phyloP scores from a whole-genome alignment of 495 filamentous ascomycete species.

The Xylaria sp. region DNA sequence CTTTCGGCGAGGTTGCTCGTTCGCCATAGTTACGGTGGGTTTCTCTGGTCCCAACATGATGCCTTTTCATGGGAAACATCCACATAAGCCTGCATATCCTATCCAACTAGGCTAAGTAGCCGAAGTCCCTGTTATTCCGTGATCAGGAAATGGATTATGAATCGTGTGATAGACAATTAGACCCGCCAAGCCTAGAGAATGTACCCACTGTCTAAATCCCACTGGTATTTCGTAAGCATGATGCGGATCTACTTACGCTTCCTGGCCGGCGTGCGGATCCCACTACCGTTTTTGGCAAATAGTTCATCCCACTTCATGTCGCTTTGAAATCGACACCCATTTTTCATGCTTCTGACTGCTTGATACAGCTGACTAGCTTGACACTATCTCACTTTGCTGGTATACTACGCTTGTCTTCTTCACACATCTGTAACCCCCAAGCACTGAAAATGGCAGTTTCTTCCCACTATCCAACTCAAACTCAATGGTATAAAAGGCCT shows the following conservation, averaged over 20 bases:
- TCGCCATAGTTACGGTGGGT: not conserved
- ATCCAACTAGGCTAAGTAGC: not conserved
- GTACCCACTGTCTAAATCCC: not conserved
- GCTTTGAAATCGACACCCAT: slow-evolving; percentile 10
- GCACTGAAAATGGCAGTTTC: not conserved
- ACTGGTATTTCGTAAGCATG: slow-evolving; percentile 26
- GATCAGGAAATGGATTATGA: not conserved
- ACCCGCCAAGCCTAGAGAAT: not conserved
- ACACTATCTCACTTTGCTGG: too few species aligned
- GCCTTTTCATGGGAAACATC: not conserved
- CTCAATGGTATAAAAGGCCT: slow-evolving; percentile 14
- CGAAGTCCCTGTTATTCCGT: not conserved
- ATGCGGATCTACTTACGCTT: slow-evolving; percentile 30
- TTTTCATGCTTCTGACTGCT: not conserved
- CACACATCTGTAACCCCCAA: not conserved
- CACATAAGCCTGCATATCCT: not conserved
- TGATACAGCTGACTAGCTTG: not conserved
- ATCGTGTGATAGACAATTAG: not conserved
- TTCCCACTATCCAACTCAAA: not conserved
- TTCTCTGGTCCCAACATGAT: not conserved
- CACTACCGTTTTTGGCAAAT: slow-evolving; percentile 10
- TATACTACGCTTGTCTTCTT: not conserved
- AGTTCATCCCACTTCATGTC: not conserved
- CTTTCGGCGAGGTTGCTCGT: not conserved
- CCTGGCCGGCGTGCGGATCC: slow-evolving; percentile 10